Evolutionary conservation across 257 asterid genomes (phyloP), one percentile per base, ranked within the genome.

Genomic region (Fraxinus americana): DNA sequence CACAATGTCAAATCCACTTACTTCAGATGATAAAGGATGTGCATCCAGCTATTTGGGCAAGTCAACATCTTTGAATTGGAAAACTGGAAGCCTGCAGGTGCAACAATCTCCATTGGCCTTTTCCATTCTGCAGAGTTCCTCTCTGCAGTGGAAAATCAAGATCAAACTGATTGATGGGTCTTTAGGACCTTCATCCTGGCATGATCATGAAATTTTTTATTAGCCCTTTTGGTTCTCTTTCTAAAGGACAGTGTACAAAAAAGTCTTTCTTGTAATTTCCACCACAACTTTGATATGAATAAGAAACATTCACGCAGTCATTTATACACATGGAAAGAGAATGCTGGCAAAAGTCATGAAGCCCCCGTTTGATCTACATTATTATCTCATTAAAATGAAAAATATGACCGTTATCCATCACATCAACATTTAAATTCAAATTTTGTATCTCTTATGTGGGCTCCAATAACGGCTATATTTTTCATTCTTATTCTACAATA

Each of bases 101-200:
- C 81, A 70, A 77, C 73, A 23, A 86, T 45, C 80, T 73, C 41
- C 43, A 35, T 9, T 75, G 7, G 75, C 80, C 32, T 77, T 70
- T 74, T 80, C 80, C 9, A 36, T 11, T 63, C 35, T 5, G 36
- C 69, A 63, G 68, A 61, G 16, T 61, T 21, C 35, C 68, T 79
- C 4, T 32, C 81, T 7, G 52, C 74, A 4, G 74, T 75, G 79
- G 83, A 52, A 72, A 81, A 68, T 71, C 76, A 52, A 73, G 85
- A 88, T 71, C 78, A 82, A 67, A 61, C 25, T 43, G 78, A 35
- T 25, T 78, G 78, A 65, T 29, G 74, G 39, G 4, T 23, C 21
- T 77, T 74, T 74, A 59, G 75, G 77, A 35, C 45, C 70, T 72
- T 76, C 73, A 61, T 70, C 71, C 52, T 78, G 72, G 71, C 48